phyloP scores from a whole-genome alignment of 345 rosid species.

The Pistacia atlantica region DNA sequence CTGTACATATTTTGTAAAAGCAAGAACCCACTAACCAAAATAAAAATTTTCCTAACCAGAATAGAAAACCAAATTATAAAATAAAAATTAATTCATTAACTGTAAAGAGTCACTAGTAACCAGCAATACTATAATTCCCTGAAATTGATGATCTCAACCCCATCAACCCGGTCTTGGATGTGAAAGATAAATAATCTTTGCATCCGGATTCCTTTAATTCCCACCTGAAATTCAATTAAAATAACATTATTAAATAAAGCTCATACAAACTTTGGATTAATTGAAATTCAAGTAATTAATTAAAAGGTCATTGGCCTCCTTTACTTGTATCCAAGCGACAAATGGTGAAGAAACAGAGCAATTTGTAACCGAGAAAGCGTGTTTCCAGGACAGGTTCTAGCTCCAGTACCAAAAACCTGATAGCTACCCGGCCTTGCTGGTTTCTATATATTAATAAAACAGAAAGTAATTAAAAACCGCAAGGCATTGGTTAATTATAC shows the following conservation, averaged over 20 bases:
- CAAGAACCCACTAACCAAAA: too few species aligned
- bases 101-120: too few species aligned
- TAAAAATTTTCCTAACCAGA: too few species aligned
- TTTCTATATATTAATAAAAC: slow-evolving; percentile 16
- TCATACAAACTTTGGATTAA: neutral
- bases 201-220: slow-evolving; percentile 35
- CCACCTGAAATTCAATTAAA: slow-evolving; percentile 35
- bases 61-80: too few species aligned
- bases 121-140: too few species aligned
- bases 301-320: neutral
- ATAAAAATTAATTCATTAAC: too few species aligned
- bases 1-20: too few species aligned
- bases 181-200: slow-evolving; percentile 20
- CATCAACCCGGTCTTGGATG: neutral
- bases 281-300: too few species aligned
- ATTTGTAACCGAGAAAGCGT: slow-evolving; percentile 44
- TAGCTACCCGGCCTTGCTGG: slow-evolving; percentile 30
- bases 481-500: neutral
- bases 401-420: slow-evolving; percentile 42
- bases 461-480: neutral
- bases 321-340: slow-evolving; percentile 53
- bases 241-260: neutral
- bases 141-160: neutral
- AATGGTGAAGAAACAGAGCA: slow-evolving; percentile 44
- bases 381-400: slow-evolving; percentile 45